Percentiles rank a stretch among this genome's conserved stretches.
These are phyloP conservation scores for Paralagenidium karlingii DNA, from an alignment of 352 stramenopile species.

Conservation along the genomic window DNA sequence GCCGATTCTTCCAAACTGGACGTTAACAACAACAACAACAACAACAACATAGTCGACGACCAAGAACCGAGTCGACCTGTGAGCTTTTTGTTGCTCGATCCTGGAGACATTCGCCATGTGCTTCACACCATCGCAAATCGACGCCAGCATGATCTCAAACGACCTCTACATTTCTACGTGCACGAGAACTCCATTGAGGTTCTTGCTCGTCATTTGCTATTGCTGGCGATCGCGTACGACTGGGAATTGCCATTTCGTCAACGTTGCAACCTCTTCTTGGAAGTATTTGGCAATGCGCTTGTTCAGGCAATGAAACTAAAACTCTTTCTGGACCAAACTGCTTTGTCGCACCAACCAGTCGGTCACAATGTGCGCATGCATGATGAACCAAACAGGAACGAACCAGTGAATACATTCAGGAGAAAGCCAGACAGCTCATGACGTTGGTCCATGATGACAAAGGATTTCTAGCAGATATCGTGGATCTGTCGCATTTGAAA, in stretches of 20 bases:
- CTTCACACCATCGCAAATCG: conserved; percentile 38
- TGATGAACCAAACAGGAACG: conserved; percentile 26
- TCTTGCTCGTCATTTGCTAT: conserved; percentile 78
- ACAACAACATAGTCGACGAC: background rate
- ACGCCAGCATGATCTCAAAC: conserved; percentile 12
- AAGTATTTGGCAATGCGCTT: conserved; percentile 88
- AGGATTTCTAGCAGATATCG: conserved; percentile 32
- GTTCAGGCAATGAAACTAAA: conserved; percentile 45
- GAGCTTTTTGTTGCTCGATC: conserved; percentile 38
- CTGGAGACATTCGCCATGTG: conserved; percentile 72
- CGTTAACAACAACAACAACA: background rate
- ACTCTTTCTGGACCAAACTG: background rate
- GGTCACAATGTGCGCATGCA: background rate
- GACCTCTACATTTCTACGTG: conserved; percentile 81
- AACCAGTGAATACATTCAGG: conserved; percentile 74
- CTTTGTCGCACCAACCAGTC: conserved; percentile 2
- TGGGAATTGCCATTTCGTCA: conserved; percentile 82
- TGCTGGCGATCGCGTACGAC: conserved; percentile 82
- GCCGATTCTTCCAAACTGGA: background rate
- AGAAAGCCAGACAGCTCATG: conserved; percentile 50
- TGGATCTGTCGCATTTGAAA: conserved; percentile 83
- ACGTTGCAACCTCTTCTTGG: conserved; percentile 82
- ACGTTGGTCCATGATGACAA: conserved; percentile 64
- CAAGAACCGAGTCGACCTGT: conserved; percentile 16
- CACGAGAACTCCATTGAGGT: conserved; percentile 77